phyloP scores from a whole-genome alignment of 202 grass and related monocot genomes.

The Zizania palustris region DNA sequence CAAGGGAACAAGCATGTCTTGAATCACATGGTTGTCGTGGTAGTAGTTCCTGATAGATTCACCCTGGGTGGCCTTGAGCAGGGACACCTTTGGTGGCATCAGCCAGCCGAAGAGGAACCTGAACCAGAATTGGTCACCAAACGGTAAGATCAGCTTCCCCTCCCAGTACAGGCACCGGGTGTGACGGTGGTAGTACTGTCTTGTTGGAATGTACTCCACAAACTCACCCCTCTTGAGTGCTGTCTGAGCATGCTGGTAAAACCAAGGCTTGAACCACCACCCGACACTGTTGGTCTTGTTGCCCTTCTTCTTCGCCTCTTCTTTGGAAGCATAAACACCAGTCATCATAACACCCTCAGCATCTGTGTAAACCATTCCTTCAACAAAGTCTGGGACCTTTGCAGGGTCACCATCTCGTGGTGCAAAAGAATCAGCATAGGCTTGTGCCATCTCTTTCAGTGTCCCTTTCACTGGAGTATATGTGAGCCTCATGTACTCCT shows the following conservation, averaged over 20 bases:
- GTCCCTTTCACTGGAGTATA: constrained; percentile 64
- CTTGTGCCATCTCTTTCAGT: constrained; percentile 66
- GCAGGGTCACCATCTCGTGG: constrained; percentile 68
- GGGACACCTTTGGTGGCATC: constrained; percentile 96
- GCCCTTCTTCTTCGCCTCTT: constrained; percentile 96
- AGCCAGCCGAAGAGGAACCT: constrained; percentile 80
- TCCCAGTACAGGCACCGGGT: constrained; percentile 94
- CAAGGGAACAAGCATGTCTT: constrained; percentile 83
- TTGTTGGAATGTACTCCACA: constrained; percentile 94
- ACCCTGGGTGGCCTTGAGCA: constrained; percentile 94
- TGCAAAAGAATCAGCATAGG: constrained; percentile 75
- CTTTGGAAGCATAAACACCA: constrained; percentile 77
- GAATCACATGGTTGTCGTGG: constrained; percentile 95
- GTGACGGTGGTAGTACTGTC: constrained; percentile 94
- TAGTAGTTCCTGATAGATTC: constrained; percentile 95
- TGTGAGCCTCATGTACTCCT: constrained; percentile 94
- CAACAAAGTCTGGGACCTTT: constrained; percentile 92
- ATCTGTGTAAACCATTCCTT: constrained; percentile 72
- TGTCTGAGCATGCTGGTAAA: constrained; percentile 91
- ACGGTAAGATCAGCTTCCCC: constrained; percentile 89
- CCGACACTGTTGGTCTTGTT: constrained; percentile 83
- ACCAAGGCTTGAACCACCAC: constrained; percentile 98
- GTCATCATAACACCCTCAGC: constrained; percentile 89
- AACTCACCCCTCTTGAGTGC: constrained; percentile 81
- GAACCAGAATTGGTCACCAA: constrained; percentile 95